These are phyloP conservation scores for Echium plantagineum DNA, from an alignment of 257 asterid species.

Conservation along the genomic window DNA sequence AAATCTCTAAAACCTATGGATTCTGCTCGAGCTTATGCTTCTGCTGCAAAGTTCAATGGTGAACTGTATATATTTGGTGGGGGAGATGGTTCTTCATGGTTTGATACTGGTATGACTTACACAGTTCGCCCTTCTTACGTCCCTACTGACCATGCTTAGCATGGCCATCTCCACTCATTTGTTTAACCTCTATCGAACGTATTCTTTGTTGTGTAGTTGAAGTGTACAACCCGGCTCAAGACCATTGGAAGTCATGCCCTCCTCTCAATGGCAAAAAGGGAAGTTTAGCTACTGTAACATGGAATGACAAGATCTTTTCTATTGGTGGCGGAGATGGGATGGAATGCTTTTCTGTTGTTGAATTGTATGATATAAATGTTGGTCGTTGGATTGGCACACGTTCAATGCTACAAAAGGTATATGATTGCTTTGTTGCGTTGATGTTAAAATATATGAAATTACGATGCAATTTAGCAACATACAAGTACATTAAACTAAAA, in stretches of 20 bases:
- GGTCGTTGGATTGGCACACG: slow-evolving; percentile 74
- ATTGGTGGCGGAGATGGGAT: slow-evolving; percentile 77
- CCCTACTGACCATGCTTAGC: neutral
- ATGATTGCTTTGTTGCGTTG: too few species aligned
- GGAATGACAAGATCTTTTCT: slow-evolving; percentile 59
- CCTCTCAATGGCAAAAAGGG: slow-evolving; percentile 50
- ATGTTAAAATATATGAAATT: too few species aligned
- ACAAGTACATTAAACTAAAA: too few species aligned
- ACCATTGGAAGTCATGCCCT: slow-evolving; percentile 55
- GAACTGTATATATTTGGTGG: slow-evolving; percentile 82
- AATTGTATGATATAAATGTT: slow-evolving; percentile 60
- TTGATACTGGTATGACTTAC: slow-evolving; percentile 50
- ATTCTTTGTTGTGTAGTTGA: slow-evolving; percentile 48
- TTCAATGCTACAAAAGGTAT: slow-evolving; percentile 74
- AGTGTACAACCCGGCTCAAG: slow-evolving; percentile 43
- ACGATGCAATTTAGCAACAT: too few species aligned
- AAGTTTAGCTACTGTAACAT: slow-evolving; percentile 59
- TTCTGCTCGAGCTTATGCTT: slow-evolving; percentile 45
- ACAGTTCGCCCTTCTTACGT: neutral
- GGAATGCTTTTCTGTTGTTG: slow-evolving; percentile 56
- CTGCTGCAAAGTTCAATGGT: slow-evolving; percentile 42
- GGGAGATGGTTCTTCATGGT: slow-evolving; percentile 46
- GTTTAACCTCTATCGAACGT: neutral
- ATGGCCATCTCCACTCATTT: neutral
- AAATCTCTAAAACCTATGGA: slow-evolving; percentile 60